phyloP scores from a whole-genome alignment of 768 basidiomycete species.

The Amanita subjunquillea region DNA sequence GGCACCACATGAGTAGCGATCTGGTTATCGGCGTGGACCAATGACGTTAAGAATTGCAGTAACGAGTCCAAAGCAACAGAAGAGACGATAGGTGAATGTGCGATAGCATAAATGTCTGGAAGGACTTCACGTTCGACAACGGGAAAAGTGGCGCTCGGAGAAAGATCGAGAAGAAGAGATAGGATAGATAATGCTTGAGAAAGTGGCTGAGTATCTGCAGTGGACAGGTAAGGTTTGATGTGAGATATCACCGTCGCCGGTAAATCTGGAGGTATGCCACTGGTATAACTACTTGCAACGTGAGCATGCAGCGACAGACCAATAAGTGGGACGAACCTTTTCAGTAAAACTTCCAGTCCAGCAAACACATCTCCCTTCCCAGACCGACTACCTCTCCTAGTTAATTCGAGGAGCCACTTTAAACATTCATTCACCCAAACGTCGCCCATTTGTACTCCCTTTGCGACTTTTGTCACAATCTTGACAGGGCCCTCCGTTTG shows the following conservation, averaged over 20 bases:
- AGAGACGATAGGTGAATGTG: constrained; percentile 72
- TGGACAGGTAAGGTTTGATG: constrained; percentile 65
- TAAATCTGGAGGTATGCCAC: constrained; percentile 43
- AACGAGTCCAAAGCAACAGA: constrained; percentile 74
- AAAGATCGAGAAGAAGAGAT: constrained; percentile 56
- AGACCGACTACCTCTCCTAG: constrained; percentile 69
- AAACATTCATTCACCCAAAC: constrained; percentile 77
- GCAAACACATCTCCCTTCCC: constrained; percentile 77
- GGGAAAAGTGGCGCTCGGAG: constrained; percentile 62
- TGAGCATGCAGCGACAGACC: not conserved
- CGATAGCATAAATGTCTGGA: constrained; percentile 52
- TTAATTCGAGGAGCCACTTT: constrained; percentile 62
- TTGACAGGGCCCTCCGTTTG: constrained; percentile 68
- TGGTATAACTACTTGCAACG: constrained; percentile 20
- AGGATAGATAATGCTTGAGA: constrained; percentile 61
- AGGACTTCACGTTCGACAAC: constrained; percentile 67
- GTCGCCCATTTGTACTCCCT: constrained; percentile 56
- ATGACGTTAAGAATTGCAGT: constrained; percentile 69
- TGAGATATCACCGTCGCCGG: constrained; percentile 58
- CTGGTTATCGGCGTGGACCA: constrained; percentile 76
- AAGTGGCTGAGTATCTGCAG: constrained; percentile 68
- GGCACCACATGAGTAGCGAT: constrained; percentile 78
- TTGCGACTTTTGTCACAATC: constrained; percentile 79
- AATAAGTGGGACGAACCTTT: constrained; percentile 32
- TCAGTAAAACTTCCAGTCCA: constrained; percentile 63